Evolutionary conservation across 2,329 filamentous ascomycete species (phyloP), one percentile per base, ranked within the genome.

Genomic region (Tolypocladium ophioglossoides): DNA sequence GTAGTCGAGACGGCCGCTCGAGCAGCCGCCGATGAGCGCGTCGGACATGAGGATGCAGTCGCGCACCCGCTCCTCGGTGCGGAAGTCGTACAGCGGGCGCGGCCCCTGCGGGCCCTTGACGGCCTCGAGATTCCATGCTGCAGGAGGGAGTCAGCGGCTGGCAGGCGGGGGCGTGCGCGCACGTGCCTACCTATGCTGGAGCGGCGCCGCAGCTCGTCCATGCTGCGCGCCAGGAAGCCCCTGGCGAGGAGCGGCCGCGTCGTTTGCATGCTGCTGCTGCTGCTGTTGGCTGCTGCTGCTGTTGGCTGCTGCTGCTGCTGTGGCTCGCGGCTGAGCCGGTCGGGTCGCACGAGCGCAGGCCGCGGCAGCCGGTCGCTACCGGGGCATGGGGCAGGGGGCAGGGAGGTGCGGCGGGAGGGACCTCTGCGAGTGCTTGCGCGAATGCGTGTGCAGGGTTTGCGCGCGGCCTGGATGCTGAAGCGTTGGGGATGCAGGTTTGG

Each of bases 11-110:
- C 81, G 73, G 44, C 84, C 86, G 20, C 80, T 81, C 37, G 91
- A 96, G 73, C 83, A 91, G 55, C 92, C 94, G 58, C 92, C 92
- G 27, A 95, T 89, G 64, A 92, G 86, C 55, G 78, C 77, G 68
- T 99, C 92, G 61, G 85, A 88, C 84, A 97, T 94, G 60, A 87
- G 76, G 69, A 95, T 94, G 69, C 78, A 82, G 58, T 74, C 72
- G 38, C 70, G 60, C 39, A 82, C 63, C 4, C 74, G 73, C 24
- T 74, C 71, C 44, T 73, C 66, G 20, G 65, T 62, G 62, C 78
- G 73, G 71, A 92, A 92, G 60, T 76, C 73, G 63, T 85, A 79
- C 37, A 94, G 77, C 8, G 78, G 74, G 56, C 80, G 82, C 1
- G 87, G 84, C 27, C 79, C 80, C 1, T 76, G 77, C 27, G 87